These are phyloP conservation scores for Colletotrichum neosansevieriae DNA, from an alignment of 2,329 filamentous ascomycete genomes.

Conservation along the genomic window DNA sequence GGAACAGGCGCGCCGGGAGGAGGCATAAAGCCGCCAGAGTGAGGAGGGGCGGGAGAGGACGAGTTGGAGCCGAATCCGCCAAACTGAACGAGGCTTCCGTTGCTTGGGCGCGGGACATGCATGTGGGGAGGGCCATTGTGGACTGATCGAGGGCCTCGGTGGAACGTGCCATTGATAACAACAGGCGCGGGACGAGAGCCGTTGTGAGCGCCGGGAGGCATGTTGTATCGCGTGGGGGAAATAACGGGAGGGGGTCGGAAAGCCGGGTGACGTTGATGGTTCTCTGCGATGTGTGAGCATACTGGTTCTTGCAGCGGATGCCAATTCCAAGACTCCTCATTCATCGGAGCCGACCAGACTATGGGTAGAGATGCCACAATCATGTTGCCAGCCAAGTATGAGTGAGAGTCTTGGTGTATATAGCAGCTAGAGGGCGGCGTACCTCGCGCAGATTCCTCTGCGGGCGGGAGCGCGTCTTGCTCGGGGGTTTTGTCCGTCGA, in stretches of 20 bases:
- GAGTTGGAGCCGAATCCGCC: constrained; percentile 67
- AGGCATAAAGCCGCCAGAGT: constrained; percentile 59
- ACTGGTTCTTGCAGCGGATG: neutral
- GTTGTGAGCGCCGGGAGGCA: constrained; percentile 47
- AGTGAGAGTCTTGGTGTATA: neutral
- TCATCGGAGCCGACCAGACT: neutral
- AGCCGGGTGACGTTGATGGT: constrained; percentile 9
- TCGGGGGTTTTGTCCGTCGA: constrained; percentile 35
- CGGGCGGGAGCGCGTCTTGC: neutral
- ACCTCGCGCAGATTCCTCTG: constrained; percentile 24
- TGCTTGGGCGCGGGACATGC: constrained; percentile 67
- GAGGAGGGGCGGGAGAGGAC: constrained; percentile 68
- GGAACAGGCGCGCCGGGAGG: constrained; percentile 58
- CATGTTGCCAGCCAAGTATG: neutral
- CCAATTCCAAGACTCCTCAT: neutral
- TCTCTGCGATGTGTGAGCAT: constrained; percentile 23
- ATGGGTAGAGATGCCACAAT: constrained; percentile 5
- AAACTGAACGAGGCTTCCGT: constrained; percentile 66
- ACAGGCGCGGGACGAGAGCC: constrained; percentile 46
- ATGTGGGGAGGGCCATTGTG: constrained; percentile 52
- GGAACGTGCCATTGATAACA: constrained; percentile 50
- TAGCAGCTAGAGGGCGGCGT: neutral
- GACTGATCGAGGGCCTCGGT: constrained; percentile 49
- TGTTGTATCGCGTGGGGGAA: constrained; percentile 54
- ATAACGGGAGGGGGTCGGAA: constrained; percentile 48